Evolutionary conservation across 2,329 filamentous ascomycete species (phyloP), one percentile per base, ranked within the genome.

Genomic region (Nemania sp.): DNA sequence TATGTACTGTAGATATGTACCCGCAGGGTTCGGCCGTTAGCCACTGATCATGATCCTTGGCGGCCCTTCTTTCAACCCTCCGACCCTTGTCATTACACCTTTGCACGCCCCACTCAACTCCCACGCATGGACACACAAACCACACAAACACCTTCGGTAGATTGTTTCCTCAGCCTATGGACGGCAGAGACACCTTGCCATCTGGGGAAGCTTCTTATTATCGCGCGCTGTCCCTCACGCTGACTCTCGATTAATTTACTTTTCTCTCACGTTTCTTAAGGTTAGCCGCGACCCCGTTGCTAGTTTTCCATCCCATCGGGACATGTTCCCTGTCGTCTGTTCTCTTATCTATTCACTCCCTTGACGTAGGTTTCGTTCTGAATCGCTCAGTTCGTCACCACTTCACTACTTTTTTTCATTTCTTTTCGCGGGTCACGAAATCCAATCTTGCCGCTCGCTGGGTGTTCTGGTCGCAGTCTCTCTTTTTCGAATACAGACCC

Each of bases 361-460:
- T 75, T 67, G 57, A 70, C 62, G 63, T 66, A 49, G 58, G 64
- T 62, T 62, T 68, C 65, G 64, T 62, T 68, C 65, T 68, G 63
- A 65, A 62, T 64, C 67, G 52, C 18, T 66, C n/a, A 62, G 62
- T 68, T 70, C 56, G 55, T 35, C 64, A 47, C 52, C 65, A 53
- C 60, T 47, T 74, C 67, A 62, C 56, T 62, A 11, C 27, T 15
- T 47, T 51, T 35, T 59, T 64, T 29, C 43, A 49, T 24, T 38
- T 56, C 62, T 68, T 68, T 73, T 77, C 74, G 73, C 72, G 67
- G 71, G 72, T 64, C 62, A 70, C 76, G 74, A 75, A 72, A 68
- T 74, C 70, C 70, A 64, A 71, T 65, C 69, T 74, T 56, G 60
- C 62, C 68, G 70, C 69, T 75, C 59, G 62, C 62, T 68, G 70